phyloP scores from a whole-genome alignment of 805 yeast genomes.

The Cyberlindnera saturnus region DNA sequence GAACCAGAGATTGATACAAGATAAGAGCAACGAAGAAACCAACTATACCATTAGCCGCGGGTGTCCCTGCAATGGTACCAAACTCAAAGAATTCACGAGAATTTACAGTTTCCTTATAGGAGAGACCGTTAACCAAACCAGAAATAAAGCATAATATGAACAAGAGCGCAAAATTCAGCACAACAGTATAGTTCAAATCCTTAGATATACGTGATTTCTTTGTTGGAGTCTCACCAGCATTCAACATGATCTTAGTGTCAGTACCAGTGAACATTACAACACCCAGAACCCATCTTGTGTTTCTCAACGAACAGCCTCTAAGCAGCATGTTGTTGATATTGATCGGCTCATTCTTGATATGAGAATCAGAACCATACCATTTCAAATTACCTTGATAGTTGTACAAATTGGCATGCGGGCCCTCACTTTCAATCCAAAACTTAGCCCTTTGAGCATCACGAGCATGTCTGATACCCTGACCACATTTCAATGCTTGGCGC shows the following conservation, averaged over 20 bases:
- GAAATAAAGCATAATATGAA: conserved; percentile 65
- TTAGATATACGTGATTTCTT: conserved; percentile 68
- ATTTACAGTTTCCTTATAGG: conserved; percentile 38
- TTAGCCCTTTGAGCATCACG: conserved; percentile 43
- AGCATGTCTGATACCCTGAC: conserved; percentile 41
- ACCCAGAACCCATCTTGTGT: conserved; percentile 81
- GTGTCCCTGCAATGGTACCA: conserved; percentile 60
- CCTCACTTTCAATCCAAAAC: conserved; percentile 76
- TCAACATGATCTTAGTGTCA: conserved; percentile 77
- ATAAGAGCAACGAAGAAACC: conserved; percentile 72
- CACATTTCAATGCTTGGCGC: conserved; percentile 64
- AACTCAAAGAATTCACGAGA: conserved; percentile 65
- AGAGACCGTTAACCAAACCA: conserved; percentile 66
- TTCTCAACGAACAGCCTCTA: conserved; percentile 74
- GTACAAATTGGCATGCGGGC: conserved; percentile 75
- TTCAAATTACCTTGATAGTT: conserved; percentile 68
- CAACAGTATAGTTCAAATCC: conserved; percentile 65
- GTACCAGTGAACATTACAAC: conserved; percentile 70
- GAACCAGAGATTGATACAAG: conserved; percentile 73
- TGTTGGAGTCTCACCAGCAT: conserved; percentile 75
- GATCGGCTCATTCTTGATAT: conserved; percentile 51
- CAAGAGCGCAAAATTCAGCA: conserved; percentile 57
- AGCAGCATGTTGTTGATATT: conserved; percentile 63
- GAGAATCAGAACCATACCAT: conserved; percentile 36
- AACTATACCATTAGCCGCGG: conserved; percentile 64